Evolutionary conservation across 2,329 filamentous ascomycete genomes (phyloP).

Genomic region (Pezicula carpinea): DNA sequence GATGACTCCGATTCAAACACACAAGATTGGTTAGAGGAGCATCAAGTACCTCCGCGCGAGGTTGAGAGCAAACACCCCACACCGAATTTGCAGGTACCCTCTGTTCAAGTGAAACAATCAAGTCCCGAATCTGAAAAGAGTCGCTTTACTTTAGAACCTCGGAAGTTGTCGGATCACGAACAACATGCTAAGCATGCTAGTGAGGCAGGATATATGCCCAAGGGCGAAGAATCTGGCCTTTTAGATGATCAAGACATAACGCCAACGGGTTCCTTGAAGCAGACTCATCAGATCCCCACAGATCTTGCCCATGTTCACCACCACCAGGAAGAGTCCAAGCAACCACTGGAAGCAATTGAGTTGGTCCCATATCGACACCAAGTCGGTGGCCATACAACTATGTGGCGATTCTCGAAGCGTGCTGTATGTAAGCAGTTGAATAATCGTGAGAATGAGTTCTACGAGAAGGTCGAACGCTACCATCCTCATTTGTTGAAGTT

Average conservation of each 20-base stretch:
- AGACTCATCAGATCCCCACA: constrained; percentile 34
- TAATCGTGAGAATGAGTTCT: constrained; percentile 97
- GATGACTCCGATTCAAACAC: constrained; percentile 22
- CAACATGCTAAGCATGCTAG: constrained; percentile 15
- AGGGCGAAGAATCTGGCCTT: constrained; percentile 19
- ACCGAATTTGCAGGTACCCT: constrained; percentile 9
- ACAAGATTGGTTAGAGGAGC: constrained; percentile 29
- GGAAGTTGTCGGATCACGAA: constrained; percentile 8
- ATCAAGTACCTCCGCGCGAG: constrained; percentile 33
- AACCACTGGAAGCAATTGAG: constrained; percentile 83
- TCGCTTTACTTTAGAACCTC: constrained; percentile 1
- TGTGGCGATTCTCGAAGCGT: constrained; percentile 91
- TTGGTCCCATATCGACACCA: constrained; percentile 96
- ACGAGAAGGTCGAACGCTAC: constrained; percentile 88
- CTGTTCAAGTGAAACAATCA: constrained; percentile 21
- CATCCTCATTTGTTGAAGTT: constrained; percentile 89
- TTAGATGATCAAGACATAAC: constrained; percentile 24
- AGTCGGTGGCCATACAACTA: constrained; percentile 91
- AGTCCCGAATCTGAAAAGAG: constrained; percentile 15
- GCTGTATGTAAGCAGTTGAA: constrained; percentile 98
- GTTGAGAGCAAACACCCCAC: constrained; percentile 18
- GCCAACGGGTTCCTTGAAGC: constrained; percentile 27
- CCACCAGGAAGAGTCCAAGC: constrained; percentile 35
- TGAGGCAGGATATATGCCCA: constrained; percentile 19
- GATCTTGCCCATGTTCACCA: constrained; percentile 46